Percentiles rank a stretch among this genome's conserved stretches.
These are phyloP conservation scores for Cydonia oblonga DNA, from an alignment of 331 rosid genomes.

Conservation along the genomic window DNA sequence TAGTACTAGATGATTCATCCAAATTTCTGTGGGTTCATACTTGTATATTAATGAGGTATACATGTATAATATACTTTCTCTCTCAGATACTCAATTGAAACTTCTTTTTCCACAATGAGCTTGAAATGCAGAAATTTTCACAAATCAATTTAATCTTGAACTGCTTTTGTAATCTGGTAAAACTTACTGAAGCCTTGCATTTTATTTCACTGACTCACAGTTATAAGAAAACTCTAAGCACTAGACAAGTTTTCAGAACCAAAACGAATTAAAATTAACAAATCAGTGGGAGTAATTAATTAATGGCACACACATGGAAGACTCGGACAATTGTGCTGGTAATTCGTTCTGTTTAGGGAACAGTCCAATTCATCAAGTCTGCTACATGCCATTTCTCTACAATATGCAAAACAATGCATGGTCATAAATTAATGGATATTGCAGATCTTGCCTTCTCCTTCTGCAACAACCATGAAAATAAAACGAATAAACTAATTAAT, in stretches of 20 bases:
- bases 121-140: too few species aligned
- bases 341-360: background rate
- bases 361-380: background rate
- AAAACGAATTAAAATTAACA: background rate
- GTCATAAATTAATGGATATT: background rate
- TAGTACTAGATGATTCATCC: background rate
- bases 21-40: too few species aligned
- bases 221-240: background rate
- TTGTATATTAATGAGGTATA: background rate
- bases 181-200: too few species aligned
- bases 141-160: too few species aligned
- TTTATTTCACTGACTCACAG: too few species aligned
- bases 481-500: background rate
- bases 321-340: background rate
- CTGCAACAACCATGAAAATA: background rate
- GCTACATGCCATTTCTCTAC: background rate
- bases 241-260: background rate
- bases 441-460: background rate
- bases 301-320: conserved; percentile 11
- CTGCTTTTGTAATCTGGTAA: too few species aligned
- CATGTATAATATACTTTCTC: background rate
- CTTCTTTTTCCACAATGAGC: too few species aligned
- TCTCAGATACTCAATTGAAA: background rate
- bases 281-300: background rate
- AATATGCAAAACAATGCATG: background rate